A percentile compares a stretch with the other conserved stretches of the same genome.
phyloP scores from a whole-genome alignment of 1,284 basidiomycete genomes.

The Austroboletus novae-zelandiae region DNA sequence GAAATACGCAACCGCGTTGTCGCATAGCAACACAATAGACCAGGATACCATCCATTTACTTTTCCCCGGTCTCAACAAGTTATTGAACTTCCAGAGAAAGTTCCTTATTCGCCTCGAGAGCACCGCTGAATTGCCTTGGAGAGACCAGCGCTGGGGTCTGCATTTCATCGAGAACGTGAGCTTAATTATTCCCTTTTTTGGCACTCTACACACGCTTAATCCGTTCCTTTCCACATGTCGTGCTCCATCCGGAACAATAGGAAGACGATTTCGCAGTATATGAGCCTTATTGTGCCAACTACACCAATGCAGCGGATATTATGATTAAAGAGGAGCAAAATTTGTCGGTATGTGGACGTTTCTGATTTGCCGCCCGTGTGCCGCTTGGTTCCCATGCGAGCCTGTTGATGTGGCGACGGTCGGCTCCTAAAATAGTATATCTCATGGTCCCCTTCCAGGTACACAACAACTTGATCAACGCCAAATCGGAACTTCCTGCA shows the following conservation, averaged over 20 bases:
- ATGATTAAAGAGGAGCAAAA: slow-evolving; percentile 85
- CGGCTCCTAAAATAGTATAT: slow-evolving; percentile 21
- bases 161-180: slow-evolving; percentile 80
- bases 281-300: slow-evolving; percentile 98
- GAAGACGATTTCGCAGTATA: slow-evolving; percentile 94
- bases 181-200: slow-evolving; percentile 28
- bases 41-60: slow-evolving; percentile 94
- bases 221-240: slow-evolving; percentile 26
- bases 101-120: slow-evolving; percentile 95
- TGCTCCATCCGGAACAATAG: slow-evolving; percentile 55
- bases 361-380: slow-evolving; percentile 5
- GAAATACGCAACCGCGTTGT: slow-evolving; percentile 82
- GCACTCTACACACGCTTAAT: slow-evolving; percentile 36
- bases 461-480: slow-evolving; percentile 75
- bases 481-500: slow-evolving; percentile 85
- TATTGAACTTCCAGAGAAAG: slow-evolving; percentile 95
- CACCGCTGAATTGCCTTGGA: slow-evolving; percentile 79
- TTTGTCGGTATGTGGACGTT: slow-evolving; percentile 62
- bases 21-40: slow-evolving; percentile 82
- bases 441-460: slow-evolving; percentile 42
- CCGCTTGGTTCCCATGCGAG: slow-evolving; percentile 18
- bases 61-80: slow-evolving; percentile 93
- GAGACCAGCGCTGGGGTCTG: slow-evolving; percentile 86
- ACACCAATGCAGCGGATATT: slow-evolving; percentile 82
- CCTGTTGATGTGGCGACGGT: slow-evolving; percentile 44